Percentiles rank a stretch among this genome's conserved stretches.
These are phyloP conservation scores for Boletus coccyginus DNA, from an alignment of 768 basidiomycete genomes.

Conservation along the genomic window DNA sequence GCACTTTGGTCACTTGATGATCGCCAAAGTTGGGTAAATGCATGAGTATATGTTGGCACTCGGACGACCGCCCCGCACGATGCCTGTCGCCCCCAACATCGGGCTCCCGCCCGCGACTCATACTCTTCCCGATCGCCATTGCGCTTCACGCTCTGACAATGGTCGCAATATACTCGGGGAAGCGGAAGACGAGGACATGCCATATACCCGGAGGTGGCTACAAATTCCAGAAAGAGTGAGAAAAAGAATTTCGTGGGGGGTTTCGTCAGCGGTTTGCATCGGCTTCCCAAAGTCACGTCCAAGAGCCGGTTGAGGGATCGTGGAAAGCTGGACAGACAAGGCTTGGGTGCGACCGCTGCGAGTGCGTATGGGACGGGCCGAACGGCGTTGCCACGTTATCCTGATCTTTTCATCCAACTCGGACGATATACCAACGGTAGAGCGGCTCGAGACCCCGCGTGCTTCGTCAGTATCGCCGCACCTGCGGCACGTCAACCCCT, in stretches of 20 bases:
- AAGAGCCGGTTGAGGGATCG: conserved; percentile 28
- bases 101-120: too few species aligned
- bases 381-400: conserved; percentile 18
- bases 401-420: conserved; percentile 23
- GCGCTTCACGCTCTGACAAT: too few species aligned
- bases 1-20: conserved; percentile 66
- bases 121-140: too few species aligned
- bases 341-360: background rate
- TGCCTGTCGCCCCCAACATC: too few species aligned
- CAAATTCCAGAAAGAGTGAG: conserved; percentile 27
- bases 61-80: too few species aligned
- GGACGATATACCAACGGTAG: conserved; percentile 30
- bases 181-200: too few species aligned
- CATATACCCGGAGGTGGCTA: background rate
- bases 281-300: conserved; percentile 36
- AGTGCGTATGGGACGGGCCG: conserved; percentile 13
- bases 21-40: conserved; percentile 52
- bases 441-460: conserved; percentile 25
- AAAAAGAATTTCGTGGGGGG: conserved; percentile 30
- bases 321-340: conserved; percentile 17
- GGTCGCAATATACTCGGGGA: too few species aligned
- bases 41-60: too few species aligned
- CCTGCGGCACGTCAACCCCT: too few species aligned
- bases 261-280: conserved; percentile 30
- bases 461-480: too few species aligned